phyloP scores from a whole-genome alignment of 805 yeast species.

The Myxozyma monticola region DNA sequence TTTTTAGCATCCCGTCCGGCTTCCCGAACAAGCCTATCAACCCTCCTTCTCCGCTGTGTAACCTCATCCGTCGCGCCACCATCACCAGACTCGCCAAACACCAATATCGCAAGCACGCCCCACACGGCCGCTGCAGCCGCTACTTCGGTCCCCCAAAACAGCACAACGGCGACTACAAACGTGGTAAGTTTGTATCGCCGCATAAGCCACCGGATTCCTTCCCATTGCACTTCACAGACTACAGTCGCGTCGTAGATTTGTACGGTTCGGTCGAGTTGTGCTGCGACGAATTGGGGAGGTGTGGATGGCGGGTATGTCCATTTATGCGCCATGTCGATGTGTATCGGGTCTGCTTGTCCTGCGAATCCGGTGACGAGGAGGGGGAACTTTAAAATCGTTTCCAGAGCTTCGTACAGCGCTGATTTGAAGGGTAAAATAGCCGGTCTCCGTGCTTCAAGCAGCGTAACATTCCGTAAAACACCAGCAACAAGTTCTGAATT shows the following conservation, averaged over 20 bases:
- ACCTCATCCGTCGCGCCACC: too few species aligned
- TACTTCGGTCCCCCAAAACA: constrained; percentile 37
- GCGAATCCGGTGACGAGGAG: constrained; percentile 1
- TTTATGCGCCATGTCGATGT: constrained; percentile 32
- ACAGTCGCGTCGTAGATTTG: constrained; percentile 33
- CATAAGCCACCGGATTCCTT: constrained; percentile 38
- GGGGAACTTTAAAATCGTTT: constrained; percentile 36
- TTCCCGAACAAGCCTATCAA: too few species aligned
- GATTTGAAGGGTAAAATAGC: constrained; percentile 39
- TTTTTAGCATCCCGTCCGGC: too few species aligned
- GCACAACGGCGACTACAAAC: constrained; percentile 33
- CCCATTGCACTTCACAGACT: constrained; percentile 36
- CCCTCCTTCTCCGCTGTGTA: too few species aligned
- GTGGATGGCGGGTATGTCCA: constrained; percentile 12
- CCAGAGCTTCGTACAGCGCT: constrained; percentile 34
- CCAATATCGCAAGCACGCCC: too few species aligned
- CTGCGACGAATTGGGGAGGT: constrained; percentile 23
- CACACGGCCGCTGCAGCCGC: constrained; percentile 16
- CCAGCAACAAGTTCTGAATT: constrained; percentile 10
- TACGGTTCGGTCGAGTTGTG: constrained; percentile 34
- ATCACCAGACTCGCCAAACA: too few species aligned
- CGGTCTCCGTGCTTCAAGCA: constrained; percentile 29
- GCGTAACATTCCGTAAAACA: constrained; percentile 9
- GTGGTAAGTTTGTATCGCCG: constrained; percentile 32
- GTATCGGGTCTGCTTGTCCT: constrained; percentile 33